Evolutionary conservation across 139 green algal genomes (phyloP).

Genomic region (Choricystis sp.): DNA sequence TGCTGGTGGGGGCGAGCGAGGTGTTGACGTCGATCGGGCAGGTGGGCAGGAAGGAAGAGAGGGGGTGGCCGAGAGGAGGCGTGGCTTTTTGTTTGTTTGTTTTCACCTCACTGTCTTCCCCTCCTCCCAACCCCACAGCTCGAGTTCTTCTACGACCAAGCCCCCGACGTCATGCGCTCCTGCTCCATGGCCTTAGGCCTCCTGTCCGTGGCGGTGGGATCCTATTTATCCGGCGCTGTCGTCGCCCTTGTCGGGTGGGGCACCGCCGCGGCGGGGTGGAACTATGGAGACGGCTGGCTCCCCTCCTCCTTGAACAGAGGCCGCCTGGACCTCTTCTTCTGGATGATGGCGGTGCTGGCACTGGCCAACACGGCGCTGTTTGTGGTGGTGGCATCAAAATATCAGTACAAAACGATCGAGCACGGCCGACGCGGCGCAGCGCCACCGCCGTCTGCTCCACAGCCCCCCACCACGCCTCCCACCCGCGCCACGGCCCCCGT

Average conservation of each 20-base stretch:
- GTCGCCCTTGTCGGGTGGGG: conserved; percentile 22
- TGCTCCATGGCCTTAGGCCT: conserved; percentile 78
- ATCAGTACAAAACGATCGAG: conserved; percentile 70
- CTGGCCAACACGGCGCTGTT: conserved; percentile 38
- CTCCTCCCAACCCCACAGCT: too few relatives aligned
- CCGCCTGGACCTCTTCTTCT: conserved; percentile 67
- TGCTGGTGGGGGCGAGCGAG: conserved; percentile 67
- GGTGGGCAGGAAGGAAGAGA: too few relatives aligned
- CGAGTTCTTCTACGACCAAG: conserved; percentile 93
- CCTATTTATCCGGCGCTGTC: conserved; percentile 57
- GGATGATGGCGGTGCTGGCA: conserved; percentile 44
- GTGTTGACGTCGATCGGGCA: conserved; percentile 70
- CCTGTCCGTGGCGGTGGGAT: conserved; percentile 56
- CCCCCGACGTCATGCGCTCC: conserved; percentile 79
- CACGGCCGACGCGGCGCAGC: conserved; percentile 23
- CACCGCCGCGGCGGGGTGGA: not conserved
- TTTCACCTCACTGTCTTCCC: too few relatives aligned
- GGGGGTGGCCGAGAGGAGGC: too few relatives aligned
- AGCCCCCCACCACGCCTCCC: not conserved
- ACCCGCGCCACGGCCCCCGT: conserved; percentile 1
- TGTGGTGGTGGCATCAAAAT: conserved; percentile 41
- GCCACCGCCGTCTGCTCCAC: not conserved
- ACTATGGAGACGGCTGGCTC: conserved; percentile 25
- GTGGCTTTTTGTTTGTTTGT: too few relatives aligned
- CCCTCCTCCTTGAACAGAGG: conserved; percentile 42